Base-by-base conservation (phyloP, 225 moss, liverwort and hornwort species). In the Physcomitrium patens region DNA sequence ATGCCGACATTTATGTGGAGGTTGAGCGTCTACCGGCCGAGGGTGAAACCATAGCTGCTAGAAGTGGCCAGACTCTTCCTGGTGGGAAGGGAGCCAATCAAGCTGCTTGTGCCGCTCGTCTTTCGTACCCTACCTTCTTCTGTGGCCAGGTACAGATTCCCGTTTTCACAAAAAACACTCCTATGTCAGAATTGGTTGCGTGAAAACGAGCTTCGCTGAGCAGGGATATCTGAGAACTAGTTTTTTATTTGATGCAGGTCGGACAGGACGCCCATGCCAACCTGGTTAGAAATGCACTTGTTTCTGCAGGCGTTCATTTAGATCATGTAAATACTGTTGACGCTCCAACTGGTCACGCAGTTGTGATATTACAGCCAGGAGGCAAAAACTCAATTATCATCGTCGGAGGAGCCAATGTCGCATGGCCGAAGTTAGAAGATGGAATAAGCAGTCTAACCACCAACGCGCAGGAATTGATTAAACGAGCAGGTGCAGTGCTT, bases 341-440 rank as follows among this genome's bases (percentile, higher is more conserved):
- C 12, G 85, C 70, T 59, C 88, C 90, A 42, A 90, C 90, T 65
- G 90, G 88, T 66, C 85, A 90, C 65, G 85, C 90, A 51, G 81
- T 90, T 60, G 90, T 87, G 63, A 87, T 90, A 88, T 81, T 90
- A 52, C 88, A 90, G 75, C 90, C 90, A 24, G 88, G 81, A 63
- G 88, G 90, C 52, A 81, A 76, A 16, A 87, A 90, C 66, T 81
- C 88, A 42, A 88, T 90, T 45, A 87, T 90, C 72, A 83, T 85
- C 53, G 90, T 90, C 7, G 88, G 90, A 65, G 88, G 90, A 79
- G 90, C 85, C 68, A 90, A 90, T 83, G 81, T 70, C 11, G 70
- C 85, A 23, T 90, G 88, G 90, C 81, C 87, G 49, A 74, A 71
- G 1, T 63, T 78, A 66, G 82, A 87, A 51, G 87, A 78, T 76